phyloP scores from a whole-genome alignment of 2,329 filamentous ascomycete species.

The Fusarium tuaranense region DNA sequence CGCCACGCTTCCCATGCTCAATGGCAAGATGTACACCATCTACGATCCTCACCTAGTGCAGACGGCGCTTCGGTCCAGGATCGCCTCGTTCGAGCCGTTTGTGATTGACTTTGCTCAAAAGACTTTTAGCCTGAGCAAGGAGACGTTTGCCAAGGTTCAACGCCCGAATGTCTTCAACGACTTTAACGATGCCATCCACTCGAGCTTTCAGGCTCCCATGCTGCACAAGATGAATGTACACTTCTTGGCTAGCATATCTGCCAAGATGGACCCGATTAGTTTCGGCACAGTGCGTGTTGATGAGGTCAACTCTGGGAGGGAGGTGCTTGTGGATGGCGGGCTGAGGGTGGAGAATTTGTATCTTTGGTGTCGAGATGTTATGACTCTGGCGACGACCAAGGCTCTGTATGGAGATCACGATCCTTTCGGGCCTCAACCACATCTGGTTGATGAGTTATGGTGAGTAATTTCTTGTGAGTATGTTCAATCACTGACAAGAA shows the following conservation, averaged over 20 bases:
- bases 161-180: slow-evolving; percentile 33
- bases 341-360: slow-evolving; percentile 52
- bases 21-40: slow-evolving; percentile 58
- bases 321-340: slow-evolving; percentile 20
- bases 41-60: slow-evolving; percentile 54
- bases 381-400: slow-evolving; percentile 53
- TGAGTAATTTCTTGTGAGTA: background rate
- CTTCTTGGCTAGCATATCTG: slow-evolving; percentile 25
- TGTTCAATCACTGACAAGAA: background rate
- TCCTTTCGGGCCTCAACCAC: slow-evolving; percentile 48
- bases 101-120: slow-evolving; percentile 52
- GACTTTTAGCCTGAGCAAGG: slow-evolving; percentile 51
- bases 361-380: slow-evolving; percentile 51
- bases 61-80: slow-evolving; percentile 53
- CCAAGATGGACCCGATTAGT: slow-evolving; percentile 28
- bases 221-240: slow-evolving; percentile 47
- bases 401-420: slow-evolving; percentile 58
- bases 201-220: slow-evolving; percentile 48
- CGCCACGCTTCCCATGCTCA: slow-evolving; percentile 59
- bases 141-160: slow-evolving; percentile 42
- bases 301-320: slow-evolving; percentile 19
- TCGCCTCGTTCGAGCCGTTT: slow-evolving; percentile 57
- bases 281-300: slow-evolving; percentile 1
- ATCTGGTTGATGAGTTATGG: slow-evolving; percentile 36
- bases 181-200: slow-evolving; percentile 48